phyloP scores from a whole-genome alignment of 1,284 basidiomycete species.

The Polyporus tsugae region DNA sequence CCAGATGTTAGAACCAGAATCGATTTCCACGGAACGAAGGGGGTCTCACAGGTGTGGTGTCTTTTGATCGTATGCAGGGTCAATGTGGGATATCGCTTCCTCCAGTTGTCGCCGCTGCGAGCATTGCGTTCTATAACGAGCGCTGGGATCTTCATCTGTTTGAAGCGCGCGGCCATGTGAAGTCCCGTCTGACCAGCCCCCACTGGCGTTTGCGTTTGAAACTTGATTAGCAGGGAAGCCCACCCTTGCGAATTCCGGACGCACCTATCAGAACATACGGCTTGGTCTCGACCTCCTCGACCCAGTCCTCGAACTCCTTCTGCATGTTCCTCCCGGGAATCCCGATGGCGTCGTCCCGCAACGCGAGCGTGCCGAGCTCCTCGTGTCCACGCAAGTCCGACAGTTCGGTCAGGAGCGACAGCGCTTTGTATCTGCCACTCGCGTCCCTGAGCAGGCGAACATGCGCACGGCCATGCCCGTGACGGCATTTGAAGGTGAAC shows the following conservation, averaged over 20 bases:
- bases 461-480: slow-evolving; percentile 48
- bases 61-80: slow-evolving; percentile 52
- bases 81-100: slow-evolving; percentile 57
- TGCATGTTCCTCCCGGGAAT: slow-evolving; percentile 24
- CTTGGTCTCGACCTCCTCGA: slow-evolving; percentile 31
- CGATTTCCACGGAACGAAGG: not conserved
- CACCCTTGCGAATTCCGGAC: not conserved
- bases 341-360: slow-evolving; percentile 28
- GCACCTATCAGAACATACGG: slow-evolving; percentile 18
- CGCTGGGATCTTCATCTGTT: slow-evolving; percentile 56
- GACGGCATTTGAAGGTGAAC: slow-evolving; percentile 52
- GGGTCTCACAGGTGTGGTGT: slow-evolving; percentile 46
- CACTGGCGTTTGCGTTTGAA: slow-evolving; percentile 41
- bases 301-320: slow-evolving; percentile 28
- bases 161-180: slow-evolving; percentile 57
- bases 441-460: slow-evolving; percentile 42
- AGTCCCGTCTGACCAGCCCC: slow-evolving; percentile 65
- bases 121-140: slow-evolving; percentile 56
- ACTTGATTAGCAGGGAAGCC: not conserved
- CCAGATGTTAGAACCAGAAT: not conserved
- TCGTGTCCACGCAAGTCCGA: slow-evolving; percentile 44
- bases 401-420: slow-evolving; percentile 41
- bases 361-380: slow-evolving; percentile 31
- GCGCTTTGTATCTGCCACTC: slow-evolving; percentile 31
- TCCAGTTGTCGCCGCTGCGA: slow-evolving; percentile 63